Evolutionary conservation across 192 early-diverging fungal genomes (phyloP), one percentile per base, ranked within the genome.

Genomic region (Funneliformis mosseae): DNA sequence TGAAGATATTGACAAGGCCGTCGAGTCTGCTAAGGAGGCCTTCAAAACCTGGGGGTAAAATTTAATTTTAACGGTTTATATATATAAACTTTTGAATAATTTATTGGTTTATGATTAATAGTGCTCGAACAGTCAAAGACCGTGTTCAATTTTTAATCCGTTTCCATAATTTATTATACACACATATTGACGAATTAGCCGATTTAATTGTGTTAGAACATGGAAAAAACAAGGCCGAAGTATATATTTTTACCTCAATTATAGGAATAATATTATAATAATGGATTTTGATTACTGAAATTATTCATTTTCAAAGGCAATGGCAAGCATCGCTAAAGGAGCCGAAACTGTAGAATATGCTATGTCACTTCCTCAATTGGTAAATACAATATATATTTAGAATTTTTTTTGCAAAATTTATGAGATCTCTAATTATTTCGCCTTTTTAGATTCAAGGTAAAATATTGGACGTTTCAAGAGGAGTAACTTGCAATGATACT

Each of bases 321-420:
- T 88, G 21, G 92, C 89, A 43, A 94, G 95, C 76, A 85, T 96
- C 61, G 81, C 85, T 73, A 95, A 95, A 81, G 94, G 94, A 18
- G 86, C 92, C 59, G 94, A 96, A 78, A 95, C 94, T 0, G 87
- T 96, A 45, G 94, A 95, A 80, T 95, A 92, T 72, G 92, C 94
- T 7, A 80, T 92, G 7, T 87, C 91, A 2, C 80, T 94, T 38
- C 93, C 94, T 14, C 90, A 92, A 70, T 76, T 91, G 27, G 88
- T 87, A 28, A 64, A 2, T 64, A 10, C 25, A 23, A 64, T 27
- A 28, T 0, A 11, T 27, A n/a, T n/a, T n/a, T 27, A 27, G 11
- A 7, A 64, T 12, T 64, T 64, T 28, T 64, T 63, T 28, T 64
- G 27, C 5, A 28, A 27, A 28, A 64, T 27, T 64, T 64, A 64